A percentile compares a stretch with the other conserved stretches of the same genome.
Conservation (phyloP, 2,329 filamentous ascomycete species). For the Sphaerulina musiva region DNA sequence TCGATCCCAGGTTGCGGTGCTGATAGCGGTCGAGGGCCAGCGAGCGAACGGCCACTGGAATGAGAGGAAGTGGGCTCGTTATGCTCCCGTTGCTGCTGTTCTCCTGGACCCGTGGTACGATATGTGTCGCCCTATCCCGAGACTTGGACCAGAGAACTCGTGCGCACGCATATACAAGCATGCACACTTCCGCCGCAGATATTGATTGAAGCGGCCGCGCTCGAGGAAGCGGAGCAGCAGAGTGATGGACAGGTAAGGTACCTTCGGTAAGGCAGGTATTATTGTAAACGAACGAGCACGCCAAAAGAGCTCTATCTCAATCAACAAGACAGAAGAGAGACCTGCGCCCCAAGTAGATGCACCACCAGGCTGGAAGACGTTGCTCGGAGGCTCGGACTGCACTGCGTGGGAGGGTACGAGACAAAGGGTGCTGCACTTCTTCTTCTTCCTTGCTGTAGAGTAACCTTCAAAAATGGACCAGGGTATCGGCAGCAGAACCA, state of each 20-base stretch:
- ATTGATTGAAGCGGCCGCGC: not conserved
- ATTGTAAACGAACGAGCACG: slow-evolving; percentile 5
- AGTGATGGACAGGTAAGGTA: not conserved
- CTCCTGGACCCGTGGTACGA: slow-evolving; percentile 4
- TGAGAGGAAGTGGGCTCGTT: slow-evolving; percentile 7
- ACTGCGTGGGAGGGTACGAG: slow-evolving; percentile 20
- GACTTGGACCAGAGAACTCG: slow-evolving; percentile 13
- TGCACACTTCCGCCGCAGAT: slow-evolving; percentile 17
- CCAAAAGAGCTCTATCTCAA: slow-evolving; percentile 6
- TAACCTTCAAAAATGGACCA: slow-evolving; percentile 25
- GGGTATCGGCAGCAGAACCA: slow-evolving; percentile 17
- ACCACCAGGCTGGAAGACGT: slow-evolving; percentile 18
- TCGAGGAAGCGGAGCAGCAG: slow-evolving; percentile 6
- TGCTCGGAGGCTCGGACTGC: slow-evolving; percentile 30
- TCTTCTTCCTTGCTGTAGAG: slow-evolving; percentile 34
- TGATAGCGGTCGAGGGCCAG: not conserved
- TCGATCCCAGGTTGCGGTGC: slow-evolving; percentile 5
- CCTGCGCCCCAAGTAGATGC: slow-evolving; percentile 11
- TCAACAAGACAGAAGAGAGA: slow-evolving; percentile 9
- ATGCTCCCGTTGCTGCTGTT: slow-evolving; percentile 6
- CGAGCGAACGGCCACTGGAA: slow-evolving; percentile 1
- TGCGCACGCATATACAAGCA: slow-evolving; percentile 17
- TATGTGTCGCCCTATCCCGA: not conserved
- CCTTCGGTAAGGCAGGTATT: no score
- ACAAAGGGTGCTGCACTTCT: slow-evolving; percentile 25